Evolutionary conservation across 108 stramenopile genomes (phyloP).

Genomic region (Conticribra weissflogii): DNA sequence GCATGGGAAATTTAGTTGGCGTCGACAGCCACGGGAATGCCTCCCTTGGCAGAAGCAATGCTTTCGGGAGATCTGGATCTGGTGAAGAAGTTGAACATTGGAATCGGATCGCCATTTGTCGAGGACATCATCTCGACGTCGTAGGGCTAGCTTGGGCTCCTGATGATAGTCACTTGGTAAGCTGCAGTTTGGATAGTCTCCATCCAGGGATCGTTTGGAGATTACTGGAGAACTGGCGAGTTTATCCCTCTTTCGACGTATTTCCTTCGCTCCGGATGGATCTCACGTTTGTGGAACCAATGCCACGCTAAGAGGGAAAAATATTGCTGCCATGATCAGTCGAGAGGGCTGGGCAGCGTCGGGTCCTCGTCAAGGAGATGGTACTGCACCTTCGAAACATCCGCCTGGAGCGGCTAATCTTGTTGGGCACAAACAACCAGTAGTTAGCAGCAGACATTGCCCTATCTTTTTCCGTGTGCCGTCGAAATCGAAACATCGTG

Average conservation of each 20-base stretch:
- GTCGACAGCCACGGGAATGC: conserved; percentile 14
- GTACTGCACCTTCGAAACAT: no score
- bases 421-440: conserved; percentile 91
- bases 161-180: conserved; percentile 85
- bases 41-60: neutral
- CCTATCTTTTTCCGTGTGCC: conserved; percentile 63
- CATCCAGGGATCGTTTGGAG: conserved; percentile 90
- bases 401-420: conserved; percentile 81
- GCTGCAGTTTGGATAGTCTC: conserved; percentile 84
- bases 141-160: conserved; percentile 92
- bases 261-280: conserved; percentile 88
- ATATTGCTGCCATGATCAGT: conserved; percentile 86
- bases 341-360: conserved; percentile 87
- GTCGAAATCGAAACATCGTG: conserved; percentile 3
- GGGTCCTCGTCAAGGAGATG: no score
- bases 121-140: conserved; percentile 86
- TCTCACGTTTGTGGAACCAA: conserved; percentile 87
- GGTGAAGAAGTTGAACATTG: conserved; percentile 71
- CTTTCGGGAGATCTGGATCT: neutral
- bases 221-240: conserved; percentile 61
- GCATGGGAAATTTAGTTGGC: conserved; percentile 56
- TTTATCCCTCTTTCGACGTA: conserved; percentile 80
- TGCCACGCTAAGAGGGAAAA: conserved; percentile 79
- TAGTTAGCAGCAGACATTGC: conserved; percentile 83
- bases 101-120: conserved; percentile 82